phyloP scores from a whole-genome alignment of 345 rosid genomes.

The Adansonia digitata region DNA sequence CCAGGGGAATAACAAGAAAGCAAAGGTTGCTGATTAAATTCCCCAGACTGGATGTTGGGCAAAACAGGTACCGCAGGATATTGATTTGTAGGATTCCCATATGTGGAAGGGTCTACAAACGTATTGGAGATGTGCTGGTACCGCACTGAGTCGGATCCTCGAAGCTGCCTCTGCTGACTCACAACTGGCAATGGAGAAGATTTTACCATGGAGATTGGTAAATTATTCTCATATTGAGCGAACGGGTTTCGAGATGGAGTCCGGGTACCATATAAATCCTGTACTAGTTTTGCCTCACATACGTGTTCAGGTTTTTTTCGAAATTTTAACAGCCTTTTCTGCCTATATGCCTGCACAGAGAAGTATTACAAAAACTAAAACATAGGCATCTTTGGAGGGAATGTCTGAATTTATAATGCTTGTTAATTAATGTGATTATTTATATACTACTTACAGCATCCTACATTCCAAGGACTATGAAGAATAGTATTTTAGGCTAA shows the following conservation, averaged over 20 bases:
- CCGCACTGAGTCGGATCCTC: conserved; percentile 42
- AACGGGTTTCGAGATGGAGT: conserved; percentile 31
- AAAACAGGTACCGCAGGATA: conserved; percentile 45
- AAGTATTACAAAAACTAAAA: too few relatives aligned
- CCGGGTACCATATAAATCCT: conserved; percentile 40
- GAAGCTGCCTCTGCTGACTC: conserved; percentile 43
- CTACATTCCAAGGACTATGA: neutral
- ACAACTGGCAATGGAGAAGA: conserved; percentile 37
- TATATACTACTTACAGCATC: too few relatives aligned
- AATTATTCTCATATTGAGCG: conserved; percentile 37
- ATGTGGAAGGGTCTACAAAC: conserved; percentile 37
- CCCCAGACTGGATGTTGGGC: conserved; percentile 40
- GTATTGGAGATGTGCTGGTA: conserved; percentile 44
- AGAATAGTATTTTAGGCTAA: neutral
- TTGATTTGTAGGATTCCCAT: conserved; percentile 46
- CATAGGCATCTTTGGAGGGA: too few relatives aligned
- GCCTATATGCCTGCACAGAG: too few relatives aligned
- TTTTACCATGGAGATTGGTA: conserved; percentile 22
- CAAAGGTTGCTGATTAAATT: conserved; percentile 37
- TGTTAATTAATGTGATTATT: too few relatives aligned
- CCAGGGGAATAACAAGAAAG: conserved; percentile 48
- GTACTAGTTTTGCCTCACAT: conserved; percentile 34
- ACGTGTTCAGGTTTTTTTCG: too few relatives aligned
- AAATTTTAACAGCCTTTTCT: too few relatives aligned
- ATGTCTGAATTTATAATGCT: too few relatives aligned